phyloP scores from a whole-genome alignment of 2,329 filamentous ascomycete species.

The Colletotrichum costaricense region DNA sequence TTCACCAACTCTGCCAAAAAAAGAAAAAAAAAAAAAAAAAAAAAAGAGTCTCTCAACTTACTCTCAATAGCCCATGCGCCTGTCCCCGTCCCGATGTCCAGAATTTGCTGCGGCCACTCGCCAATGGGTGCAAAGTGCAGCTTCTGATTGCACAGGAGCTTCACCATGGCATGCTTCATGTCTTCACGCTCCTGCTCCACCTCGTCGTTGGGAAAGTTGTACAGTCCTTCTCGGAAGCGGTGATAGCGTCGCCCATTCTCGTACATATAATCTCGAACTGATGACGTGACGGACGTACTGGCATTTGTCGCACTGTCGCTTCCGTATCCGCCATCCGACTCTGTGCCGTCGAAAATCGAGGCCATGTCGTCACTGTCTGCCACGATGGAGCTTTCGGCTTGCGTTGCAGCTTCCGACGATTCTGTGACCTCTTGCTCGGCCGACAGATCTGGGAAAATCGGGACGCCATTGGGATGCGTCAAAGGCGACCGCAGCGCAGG shows the following conservation, averaged over 20 bases:
- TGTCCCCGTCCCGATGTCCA: constrained; percentile 70
- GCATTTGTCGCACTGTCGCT: constrained; percentile 49
- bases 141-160: constrained; percentile 57
- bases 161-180: constrained; percentile 66
- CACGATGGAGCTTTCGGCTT: constrained; percentile 50
- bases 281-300: constrained; percentile 52
- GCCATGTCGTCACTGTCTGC: constrained; percentile 46
- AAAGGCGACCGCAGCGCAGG: constrained; percentile 43
- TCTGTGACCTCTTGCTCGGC: constrained; percentile 48
- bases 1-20: constrained; percentile 21
- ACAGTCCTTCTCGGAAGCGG: constrained; percentile 63
- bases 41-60: constrained; percentile 39
- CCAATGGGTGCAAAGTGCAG: constrained; percentile 65
- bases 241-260: constrained; percentile 72
- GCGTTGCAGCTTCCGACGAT: constrained; percentile 48
- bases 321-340: constrained; percentile 50
- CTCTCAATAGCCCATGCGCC: constrained; percentile 70
- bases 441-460: constrained; percentile 50
- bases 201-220: constrained; percentile 71
- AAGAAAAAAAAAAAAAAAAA: constrained; percentile 34
- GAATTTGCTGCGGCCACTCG: constrained; percentile 57
- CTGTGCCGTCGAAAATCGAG: constrained; percentile 34
- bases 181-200: constrained; percentile 69
- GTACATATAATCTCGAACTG: constrained; percentile 59
- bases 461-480: constrained; percentile 50